Evolutionary conservation across 2,329 filamentous ascomycete species (phyloP), one percentile per base, ranked within the genome.

Genomic region (Didymellaceae sp.): DNA sequence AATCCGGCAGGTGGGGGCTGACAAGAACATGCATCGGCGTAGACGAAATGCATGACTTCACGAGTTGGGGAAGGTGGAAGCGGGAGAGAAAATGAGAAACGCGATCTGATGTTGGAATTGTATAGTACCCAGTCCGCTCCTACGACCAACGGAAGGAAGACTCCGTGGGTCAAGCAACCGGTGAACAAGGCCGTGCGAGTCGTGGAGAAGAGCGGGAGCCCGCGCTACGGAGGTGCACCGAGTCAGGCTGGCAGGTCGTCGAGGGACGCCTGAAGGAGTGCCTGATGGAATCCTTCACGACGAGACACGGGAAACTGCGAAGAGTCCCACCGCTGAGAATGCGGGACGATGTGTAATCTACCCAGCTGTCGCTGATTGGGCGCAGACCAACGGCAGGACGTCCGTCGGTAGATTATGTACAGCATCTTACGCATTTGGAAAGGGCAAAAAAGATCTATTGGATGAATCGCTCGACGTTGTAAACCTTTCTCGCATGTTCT

Each of bases 1-100:
- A 40, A 41, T 45, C 14, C 31, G 48, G 48, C 43, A 52, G 37
- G 48, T 52, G 48, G 48, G 48, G 48, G 48, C 48, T 52, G 48
- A 52, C 48, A 37, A 37, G 42, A n/a, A 30, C 30, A 25, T 20
- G 41, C 35, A 51, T 26, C 7, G 17, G 34, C 40, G 40, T 17
- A 17, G 17, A 4, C 11, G 21, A 25, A 13, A 13, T 16, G 32
- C 13, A 43, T 31, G 22, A 35, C 18, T 26, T 20, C 18, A 42
- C 14, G 11, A 45, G 7, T 7, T 25, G 24, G 24, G 26, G 26
- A 5, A 28, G 5, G n/a, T 28, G 26, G 26, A 28, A 13, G 11
- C 26, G 6, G 11, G 11, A 13, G 5, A 25, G 22, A 10, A 6
- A 10, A 25, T 6, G 22, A 25, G 10, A 25, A 6, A 25, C 22